Percentiles rank a stretch among this genome's conserved stretches.
phyloP scores from a whole-genome alignment of 2,329 filamentous ascomycete genomes.

The Pleurostoma richardsiae region DNA sequence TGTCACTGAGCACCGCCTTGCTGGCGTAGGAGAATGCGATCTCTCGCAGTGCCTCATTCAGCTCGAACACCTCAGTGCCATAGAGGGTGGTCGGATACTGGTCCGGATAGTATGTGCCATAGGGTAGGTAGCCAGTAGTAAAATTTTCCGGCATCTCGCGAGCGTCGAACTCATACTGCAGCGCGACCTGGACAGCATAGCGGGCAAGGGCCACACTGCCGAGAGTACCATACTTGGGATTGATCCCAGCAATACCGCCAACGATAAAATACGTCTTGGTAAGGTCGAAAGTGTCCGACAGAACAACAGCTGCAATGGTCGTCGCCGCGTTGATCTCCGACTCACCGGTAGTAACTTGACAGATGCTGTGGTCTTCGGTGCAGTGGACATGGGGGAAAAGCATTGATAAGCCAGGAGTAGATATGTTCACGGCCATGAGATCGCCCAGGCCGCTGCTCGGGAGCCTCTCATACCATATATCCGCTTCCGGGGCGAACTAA shows the following conservation, averaged over 20 bases:
- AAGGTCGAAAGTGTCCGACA: slow-evolving; percentile 60
- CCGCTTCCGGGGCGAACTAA: slow-evolving; percentile 58
- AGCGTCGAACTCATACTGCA: slow-evolving; percentile 71
- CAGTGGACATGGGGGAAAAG: slow-evolving; percentile 63
- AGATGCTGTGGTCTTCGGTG: slow-evolving; percentile 53
- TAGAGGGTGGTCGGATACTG: slow-evolving; percentile 56
- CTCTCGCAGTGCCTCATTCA: slow-evolving; percentile 54
- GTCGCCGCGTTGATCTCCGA: slow-evolving; percentile 71
- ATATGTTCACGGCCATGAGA: slow-evolving; percentile 51
- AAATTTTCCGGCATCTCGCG: slow-evolving; percentile 63
- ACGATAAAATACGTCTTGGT: slow-evolving; percentile 65
- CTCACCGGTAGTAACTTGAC: slow-evolving; percentile 65
- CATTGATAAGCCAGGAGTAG: slow-evolving; percentile 58
- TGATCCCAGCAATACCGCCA: slow-evolving; percentile 70
- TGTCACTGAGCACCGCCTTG: slow-evolving; percentile 48
- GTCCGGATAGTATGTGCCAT: slow-evolving; percentile 48
- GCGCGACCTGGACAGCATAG: slow-evolving; percentile 67
- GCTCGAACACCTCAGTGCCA: slow-evolving; percentile 66
- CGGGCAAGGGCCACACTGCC: slow-evolving; percentile 62
- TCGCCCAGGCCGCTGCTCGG: slow-evolving; percentile 40
- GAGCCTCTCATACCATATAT: slow-evolving; percentile 55
- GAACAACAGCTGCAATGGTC: slow-evolving; percentile 58
- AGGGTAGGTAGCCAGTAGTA: slow-evolving; percentile 64
- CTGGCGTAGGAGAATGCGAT: slow-evolving; percentile 45
- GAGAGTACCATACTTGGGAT: slow-evolving; percentile 61